Evolutionary conservation across 1,284 basidiomycete species (phyloP).

Genomic region (Austroboletus olivaceoglutinosus): DNA sequence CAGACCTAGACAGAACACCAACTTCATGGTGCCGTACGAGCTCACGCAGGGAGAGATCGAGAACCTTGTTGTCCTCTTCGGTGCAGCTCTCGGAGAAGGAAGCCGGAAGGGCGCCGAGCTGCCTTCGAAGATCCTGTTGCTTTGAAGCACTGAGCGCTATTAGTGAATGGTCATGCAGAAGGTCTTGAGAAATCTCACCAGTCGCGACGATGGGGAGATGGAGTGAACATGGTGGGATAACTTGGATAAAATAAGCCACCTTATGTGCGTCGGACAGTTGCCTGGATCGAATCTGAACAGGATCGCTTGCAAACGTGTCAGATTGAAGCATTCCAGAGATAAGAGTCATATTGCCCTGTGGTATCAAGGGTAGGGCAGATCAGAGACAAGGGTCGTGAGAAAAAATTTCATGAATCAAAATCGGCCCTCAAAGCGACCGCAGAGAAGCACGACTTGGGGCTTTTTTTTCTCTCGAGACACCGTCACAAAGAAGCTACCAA

Average conservation of each 20-base stretch:
- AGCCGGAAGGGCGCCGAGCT: constrained; percentile 23
- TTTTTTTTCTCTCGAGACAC: background rate
- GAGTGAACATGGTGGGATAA: constrained; percentile 21
- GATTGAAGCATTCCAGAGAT: background rate
- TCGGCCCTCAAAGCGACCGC: too few relatives aligned
- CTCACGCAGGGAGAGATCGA: constrained; percentile 27
- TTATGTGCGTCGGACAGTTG: constrained; percentile 8
- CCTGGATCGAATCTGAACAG: background rate
- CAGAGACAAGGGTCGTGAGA: constrained; percentile 9
- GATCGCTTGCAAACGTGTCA: too few relatives aligned
- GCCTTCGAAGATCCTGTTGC: constrained; percentile 23
- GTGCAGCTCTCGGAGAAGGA: constrained; percentile 25
- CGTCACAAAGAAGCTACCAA: background rate
- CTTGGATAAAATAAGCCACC: background rate
- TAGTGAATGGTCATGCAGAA: background rate
- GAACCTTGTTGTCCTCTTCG: constrained; percentile 27
- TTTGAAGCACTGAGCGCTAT: constrained; percentile 18
- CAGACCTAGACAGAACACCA: constrained; percentile 20
- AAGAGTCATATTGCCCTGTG: background rate
- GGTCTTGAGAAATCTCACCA: constrained; percentile 24
- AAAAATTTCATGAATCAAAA: constrained; percentile 1
- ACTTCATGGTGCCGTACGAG: constrained; percentile 22
- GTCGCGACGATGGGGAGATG: constrained; percentile 26
- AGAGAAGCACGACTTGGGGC: background rate
- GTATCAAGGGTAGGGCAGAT: background rate